phyloP scores from a whole-genome alignment of 306 rosid genomes.

The Cucurbita ficifolia region DNA sequence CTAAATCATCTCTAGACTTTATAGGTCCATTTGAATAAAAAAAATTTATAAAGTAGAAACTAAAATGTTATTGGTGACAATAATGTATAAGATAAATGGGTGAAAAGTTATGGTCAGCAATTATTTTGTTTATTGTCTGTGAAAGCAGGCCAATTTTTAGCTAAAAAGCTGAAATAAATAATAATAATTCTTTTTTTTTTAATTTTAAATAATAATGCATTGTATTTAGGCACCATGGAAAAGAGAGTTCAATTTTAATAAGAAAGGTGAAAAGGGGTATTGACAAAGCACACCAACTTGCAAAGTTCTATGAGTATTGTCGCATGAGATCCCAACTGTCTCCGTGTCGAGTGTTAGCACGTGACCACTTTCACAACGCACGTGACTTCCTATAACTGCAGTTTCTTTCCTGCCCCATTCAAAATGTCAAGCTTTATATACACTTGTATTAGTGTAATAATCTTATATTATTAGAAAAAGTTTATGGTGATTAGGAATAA shows the following conservation, averaged over 20 bases:
- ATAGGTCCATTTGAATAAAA: too few relatives aligned
- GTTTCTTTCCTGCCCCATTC: neutral
- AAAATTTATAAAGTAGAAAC: neutral
- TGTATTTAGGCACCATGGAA: neutral
- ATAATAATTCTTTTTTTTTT: neutral
- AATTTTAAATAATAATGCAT: neutral
- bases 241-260: neutral
- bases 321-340: constrained; percentile 16
- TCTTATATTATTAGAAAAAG: too few relatives aligned
- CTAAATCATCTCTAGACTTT: too few relatives aligned
- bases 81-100: constrained; percentile 8
- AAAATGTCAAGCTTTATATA: neutral
- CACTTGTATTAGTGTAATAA: too few relatives aligned
- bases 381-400: neutral
- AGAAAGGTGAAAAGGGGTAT: neutral
- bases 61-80: neutral
- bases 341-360: constrained; percentile 6
- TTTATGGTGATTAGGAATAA: neutral
- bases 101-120: constrained; percentile 11
- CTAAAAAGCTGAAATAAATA: constrained; percentile 5
- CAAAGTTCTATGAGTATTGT: constrained; percentile 4
- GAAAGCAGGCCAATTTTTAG: constrained; percentile 14
- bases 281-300: neutral
- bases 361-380: neutral
- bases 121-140: constrained; percentile 16